Percentiles rank a stretch among this genome's conserved stretches.
Conservation (phyloP, 139 green algal genomes). For the Closterium sp. region DNA sequence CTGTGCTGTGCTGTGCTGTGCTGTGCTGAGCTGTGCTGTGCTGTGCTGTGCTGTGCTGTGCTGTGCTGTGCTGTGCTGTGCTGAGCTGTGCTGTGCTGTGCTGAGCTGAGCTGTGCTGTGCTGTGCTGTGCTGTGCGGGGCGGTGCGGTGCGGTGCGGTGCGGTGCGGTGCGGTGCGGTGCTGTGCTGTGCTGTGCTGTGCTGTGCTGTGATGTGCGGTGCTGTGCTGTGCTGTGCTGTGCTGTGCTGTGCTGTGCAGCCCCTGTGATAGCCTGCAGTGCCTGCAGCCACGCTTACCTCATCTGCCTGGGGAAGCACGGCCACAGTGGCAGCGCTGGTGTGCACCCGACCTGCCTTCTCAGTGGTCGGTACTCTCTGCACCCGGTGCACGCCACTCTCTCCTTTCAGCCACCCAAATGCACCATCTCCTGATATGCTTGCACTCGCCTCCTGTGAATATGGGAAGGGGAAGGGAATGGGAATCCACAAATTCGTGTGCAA, state of each 20-base stretch:
- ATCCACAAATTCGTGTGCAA: no score
- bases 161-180: no score
- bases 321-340: slow-evolving; percentile 70
- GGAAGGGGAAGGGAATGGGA: no score
- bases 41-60: background rate
- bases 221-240: no score
- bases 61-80: background rate
- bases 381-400: background rate
- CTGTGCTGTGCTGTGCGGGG: no score
- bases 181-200: no score
- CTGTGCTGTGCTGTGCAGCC: no score
- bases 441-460: background rate
- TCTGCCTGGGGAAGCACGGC: slow-evolving; percentile 47
- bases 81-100: background rate
- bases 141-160: no score
- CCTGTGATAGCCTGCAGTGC: no score
- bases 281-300: background rate
- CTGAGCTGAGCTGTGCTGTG: no score
- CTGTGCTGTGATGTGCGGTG: no score
- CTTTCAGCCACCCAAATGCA: background rate
- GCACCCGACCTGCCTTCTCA: slow-evolving; percentile 79
- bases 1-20: background rate
- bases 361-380: background rate
- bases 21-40: background rate
- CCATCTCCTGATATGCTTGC: background rate